Base-by-base conservation (phyloP, 768 basidiomycete genomes). In the Amanita subjunquillea region DNA sequence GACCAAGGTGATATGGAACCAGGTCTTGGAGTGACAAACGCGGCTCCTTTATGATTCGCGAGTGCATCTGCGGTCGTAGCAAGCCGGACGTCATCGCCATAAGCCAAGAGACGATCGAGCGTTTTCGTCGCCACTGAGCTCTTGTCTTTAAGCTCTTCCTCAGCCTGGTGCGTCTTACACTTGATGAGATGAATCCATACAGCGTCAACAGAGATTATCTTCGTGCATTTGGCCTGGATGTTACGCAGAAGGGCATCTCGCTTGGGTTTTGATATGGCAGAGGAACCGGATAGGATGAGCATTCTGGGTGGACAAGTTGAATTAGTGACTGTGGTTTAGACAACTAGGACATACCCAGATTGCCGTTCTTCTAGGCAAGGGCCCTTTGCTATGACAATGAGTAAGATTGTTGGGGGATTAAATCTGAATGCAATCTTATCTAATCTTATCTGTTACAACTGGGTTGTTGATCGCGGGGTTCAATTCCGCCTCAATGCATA, bases 1-100 rank as follows among this genome's bases (percentile, higher is more conserved):
- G 95, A 97, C 96, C 96, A 99, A 2, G 96, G 94, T 3, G 95
- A 97, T 60, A 98, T 86, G 3, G 94, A 93, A 3, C 95, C 94
- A 6, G 82, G 76, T 54, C 94, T 72, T 9, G 94, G 94, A 5
- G 87, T 70, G 38, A 96, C 82, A 63, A 82, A 95, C 39, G 82
- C 68, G 9, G 83, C 69, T 46, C 79, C 78, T 25, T 56, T 57
- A 8, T 63, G 62, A 15, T 62, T 61, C 48, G 72, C 60, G n/a
- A 71, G 62, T 25, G 66, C 61, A 20, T 63, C 56, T 9, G 63
- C 56, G 0, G 83, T 83, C 6, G 59, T 66, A 3, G 71, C 63
- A 3, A 82, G 65, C 3, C 75, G 70, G 55, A 79, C 67, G 64
- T 88, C 74, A 63, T 94, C 89, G 5, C 96, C 96, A 58, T 99